phyloP scores from a whole-genome alignment of 441 rosid species.

The Aleurites moluccanus region DNA sequence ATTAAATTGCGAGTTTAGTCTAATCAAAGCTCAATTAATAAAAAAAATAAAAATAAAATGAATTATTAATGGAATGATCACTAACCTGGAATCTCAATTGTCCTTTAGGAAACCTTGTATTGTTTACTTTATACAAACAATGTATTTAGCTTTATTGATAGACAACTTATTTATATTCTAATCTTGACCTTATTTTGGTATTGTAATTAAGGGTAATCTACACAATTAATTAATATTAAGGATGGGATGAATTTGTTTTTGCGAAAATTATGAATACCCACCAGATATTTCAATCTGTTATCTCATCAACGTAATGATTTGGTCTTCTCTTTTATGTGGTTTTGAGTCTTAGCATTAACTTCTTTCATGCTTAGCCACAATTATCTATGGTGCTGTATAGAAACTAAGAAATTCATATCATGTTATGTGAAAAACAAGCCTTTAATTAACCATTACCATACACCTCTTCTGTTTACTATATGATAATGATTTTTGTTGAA shows the following conservation, averaged over 20 bases:
- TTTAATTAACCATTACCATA: too few species aligned
- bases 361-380: constrained; percentile 11
- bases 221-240: not conserved
- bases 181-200: constrained; percentile 15
- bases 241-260: not conserved
- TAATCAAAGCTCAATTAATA: too few species aligned
- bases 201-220: not conserved
- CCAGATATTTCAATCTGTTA: not conserved
- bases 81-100: constrained; percentile 14
- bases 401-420: too few species aligned
- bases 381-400: too few species aligned
- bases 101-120: not conserved
- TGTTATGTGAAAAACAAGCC: too few species aligned
- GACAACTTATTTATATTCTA: constrained; percentile 6
- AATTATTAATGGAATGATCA: not conserved
- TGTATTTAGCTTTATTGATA: not conserved
- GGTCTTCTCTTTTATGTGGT: not conserved
- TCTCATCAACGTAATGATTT: not conserved
- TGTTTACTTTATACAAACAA: not conserved
- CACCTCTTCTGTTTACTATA: too few species aligned
- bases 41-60: not conserved
- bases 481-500: too few species aligned
- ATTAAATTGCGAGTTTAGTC: too few species aligned
- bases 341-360: not conserved
- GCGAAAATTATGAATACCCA: constrained; percentile 26